Evolutionary conservation across 345 rosid species (phyloP), one percentile per base, ranked within the genome.

Genomic region (Cardiospermum halicacabum): DNA sequence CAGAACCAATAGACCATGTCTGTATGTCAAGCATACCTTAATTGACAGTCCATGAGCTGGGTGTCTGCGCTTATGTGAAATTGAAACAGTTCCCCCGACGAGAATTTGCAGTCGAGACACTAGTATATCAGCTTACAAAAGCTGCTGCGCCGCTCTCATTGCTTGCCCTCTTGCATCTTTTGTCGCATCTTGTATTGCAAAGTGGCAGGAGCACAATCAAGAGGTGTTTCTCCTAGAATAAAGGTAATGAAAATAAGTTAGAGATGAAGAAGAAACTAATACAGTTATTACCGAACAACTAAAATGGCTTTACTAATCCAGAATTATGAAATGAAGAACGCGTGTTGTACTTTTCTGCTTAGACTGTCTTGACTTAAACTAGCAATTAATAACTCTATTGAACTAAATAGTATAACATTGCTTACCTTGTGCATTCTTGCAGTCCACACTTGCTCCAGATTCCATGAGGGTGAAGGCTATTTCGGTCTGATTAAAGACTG

Each of bases 371-470:
- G 18, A 24, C 50, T n/a, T 37, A 47, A 15, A 53, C 40, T 13
- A 21, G 18, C n/a, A 16, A 21, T 37, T 25, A 22, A 18, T 19
- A 21, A 19, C 15, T 28, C n/a, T 19, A 54, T 13, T 0, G 42
- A 64, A 56, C 31, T 3, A 40, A 19, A 43, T 18, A 45, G 59
- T 18, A 36, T 30, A 47, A 13, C 16, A 65, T 51, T 21, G 65
- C 42, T 53, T 74, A 91, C 99, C 99, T 80, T 94, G 99, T 24
- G 96, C 95, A 76, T 94, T 94, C 82, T 82, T 85, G 80, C 76
- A 66, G 56, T 84, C 92, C 69, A 87, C 63, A 81, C 87, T 89
- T 67, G 96, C 99, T 72, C 89, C 97, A 72, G 53, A 70, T 62
- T 91, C 96, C 89, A 94, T 85, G 34, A 94, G 88, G 58, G 60